These are phyloP conservation scores for Somion occarium DNA, from an alignment of 1,284 basidiomycete species.

Conservation along the genomic window DNA sequence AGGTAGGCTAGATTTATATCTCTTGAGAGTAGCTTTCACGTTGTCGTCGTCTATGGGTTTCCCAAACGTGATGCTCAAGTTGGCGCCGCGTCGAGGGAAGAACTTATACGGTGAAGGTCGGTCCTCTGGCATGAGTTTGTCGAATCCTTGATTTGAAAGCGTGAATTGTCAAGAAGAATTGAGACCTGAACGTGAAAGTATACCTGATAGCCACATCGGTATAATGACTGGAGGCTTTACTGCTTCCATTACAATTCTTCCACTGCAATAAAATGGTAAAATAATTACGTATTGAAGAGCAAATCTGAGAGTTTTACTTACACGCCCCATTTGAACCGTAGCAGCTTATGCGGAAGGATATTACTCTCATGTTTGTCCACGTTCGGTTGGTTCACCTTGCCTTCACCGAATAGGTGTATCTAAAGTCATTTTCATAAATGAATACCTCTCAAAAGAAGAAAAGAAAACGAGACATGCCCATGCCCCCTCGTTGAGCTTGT, in stretches of 20 bases:
- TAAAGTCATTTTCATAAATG: conserved; percentile 25
- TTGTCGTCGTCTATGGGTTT: conserved; percentile 48
- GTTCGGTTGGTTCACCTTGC: conserved; percentile 78
- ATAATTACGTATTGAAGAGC: neutral
- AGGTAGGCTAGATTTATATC: too few relatives aligned
- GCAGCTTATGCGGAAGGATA: conserved; percentile 33
- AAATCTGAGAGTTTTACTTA: conserved; percentile 38
- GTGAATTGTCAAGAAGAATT: neutral
- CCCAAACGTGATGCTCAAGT: conserved; percentile 72
- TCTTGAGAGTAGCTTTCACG: conserved; percentile 27
- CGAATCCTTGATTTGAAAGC: conserved; percentile 56
- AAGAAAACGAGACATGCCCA: conserved; percentile 63
- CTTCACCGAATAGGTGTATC: conserved; percentile 95
- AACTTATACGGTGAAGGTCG: conserved; percentile 70
- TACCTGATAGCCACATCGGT: conserved; percentile 90
- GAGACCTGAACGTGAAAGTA: too few relatives aligned
- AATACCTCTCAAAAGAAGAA: neutral
- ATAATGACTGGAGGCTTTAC: conserved; percentile 74
- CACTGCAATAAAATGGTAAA: conserved; percentile 38
- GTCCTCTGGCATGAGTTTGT: conserved; percentile 85
- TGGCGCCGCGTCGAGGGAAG: conserved; percentile 56
- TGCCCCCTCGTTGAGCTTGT: conserved; percentile 72
- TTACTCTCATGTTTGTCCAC: conserved; percentile 13
- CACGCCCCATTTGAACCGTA: conserved; percentile 97
- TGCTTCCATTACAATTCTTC: conserved; percentile 81